These are phyloP conservation scores for Paramecium pentaurelia DNA, from an alignment of 73 alveolate genomes.

Conservation along the genomic window DNA sequence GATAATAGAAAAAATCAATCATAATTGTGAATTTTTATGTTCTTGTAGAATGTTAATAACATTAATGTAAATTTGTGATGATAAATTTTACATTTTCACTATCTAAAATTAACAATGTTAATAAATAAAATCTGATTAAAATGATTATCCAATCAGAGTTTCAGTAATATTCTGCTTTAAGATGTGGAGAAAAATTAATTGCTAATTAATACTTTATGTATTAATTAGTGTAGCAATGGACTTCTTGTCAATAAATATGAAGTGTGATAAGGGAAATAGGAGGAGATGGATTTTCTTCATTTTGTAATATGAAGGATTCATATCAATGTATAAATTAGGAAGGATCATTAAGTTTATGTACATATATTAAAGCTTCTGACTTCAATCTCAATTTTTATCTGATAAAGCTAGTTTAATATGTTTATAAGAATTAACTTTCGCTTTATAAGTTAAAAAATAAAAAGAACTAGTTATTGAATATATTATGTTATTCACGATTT, in stretches of 20 bases:
- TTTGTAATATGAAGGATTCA: background rate
- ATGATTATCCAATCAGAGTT: background rate
- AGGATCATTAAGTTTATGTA: background rate
- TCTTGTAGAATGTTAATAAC: background rate
- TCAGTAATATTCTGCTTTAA: background rate
- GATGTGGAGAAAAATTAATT: background rate
- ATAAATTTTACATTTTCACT: background rate
- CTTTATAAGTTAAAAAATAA: background rate
- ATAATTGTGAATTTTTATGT: background rate
- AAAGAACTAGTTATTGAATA: background rate
- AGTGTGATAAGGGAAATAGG: background rate
- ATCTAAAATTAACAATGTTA: background rate
- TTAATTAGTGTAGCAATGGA: background rate
- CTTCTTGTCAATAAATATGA: background rate
- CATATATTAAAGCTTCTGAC: background rate
- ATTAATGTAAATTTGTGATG: background rate
- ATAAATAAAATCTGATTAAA: background rate
- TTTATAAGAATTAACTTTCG: background rate
- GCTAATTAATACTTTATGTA: background rate
- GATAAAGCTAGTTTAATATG: background rate
- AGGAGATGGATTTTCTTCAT: background rate
- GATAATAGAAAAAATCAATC: background rate
- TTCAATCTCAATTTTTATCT: background rate
- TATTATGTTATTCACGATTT: background rate
- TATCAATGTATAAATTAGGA: background rate